These are phyloP conservation scores for Conoideocrella luteorostrata DNA, from an alignment of 2,329 filamentous ascomycete genomes.

Conservation along the genomic window DNA sequence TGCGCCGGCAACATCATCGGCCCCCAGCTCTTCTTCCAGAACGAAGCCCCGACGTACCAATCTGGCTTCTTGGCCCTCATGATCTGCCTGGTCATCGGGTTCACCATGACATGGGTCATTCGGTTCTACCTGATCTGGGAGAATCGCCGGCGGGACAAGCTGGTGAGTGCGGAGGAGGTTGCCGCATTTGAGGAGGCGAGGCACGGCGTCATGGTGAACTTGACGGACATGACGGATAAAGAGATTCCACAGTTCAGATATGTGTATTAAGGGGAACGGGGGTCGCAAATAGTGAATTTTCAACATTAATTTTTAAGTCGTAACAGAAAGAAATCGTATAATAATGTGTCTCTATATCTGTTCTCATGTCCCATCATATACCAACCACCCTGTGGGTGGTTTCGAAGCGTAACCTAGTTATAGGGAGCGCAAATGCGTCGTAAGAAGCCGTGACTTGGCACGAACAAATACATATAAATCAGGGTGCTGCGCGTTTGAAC, in stretches of 20 bases:
- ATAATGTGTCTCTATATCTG: too few relatives aligned
- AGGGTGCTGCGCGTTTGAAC: too few relatives aligned
- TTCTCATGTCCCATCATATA: too few relatives aligned
- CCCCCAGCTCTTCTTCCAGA: conserved; percentile 52
- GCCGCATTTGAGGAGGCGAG: conserved; percentile 5
- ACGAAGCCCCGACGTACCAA: conserved; percentile 52
- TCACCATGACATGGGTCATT: conserved; percentile 35
- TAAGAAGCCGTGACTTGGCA: too few relatives aligned
- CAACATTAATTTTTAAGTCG: too few relatives aligned
- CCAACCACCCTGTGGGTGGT: too few relatives aligned
- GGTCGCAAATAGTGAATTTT: too few relatives aligned
- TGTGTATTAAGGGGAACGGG: conserved; percentile 29
- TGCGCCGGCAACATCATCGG: conserved; percentile 55
- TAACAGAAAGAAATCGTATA: too few relatives aligned
- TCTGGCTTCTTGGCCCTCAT: conserved; percentile 57
- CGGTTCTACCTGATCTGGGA: conserved; percentile 43
- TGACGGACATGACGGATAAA: conserved; percentile 46
- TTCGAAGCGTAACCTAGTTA: too few relatives aligned
- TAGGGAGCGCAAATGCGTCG: too few relatives aligned
- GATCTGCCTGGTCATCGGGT: conserved; percentile 48
- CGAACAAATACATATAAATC: too few relatives aligned
- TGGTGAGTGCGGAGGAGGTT: conserved; percentile 1
- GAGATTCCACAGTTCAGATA: conserved; percentile 50
- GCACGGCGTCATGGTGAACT: conserved; percentile 10
- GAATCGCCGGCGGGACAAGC: conserved; percentile 46